Conservation (phyloP, 805 yeast genomes). For the Monosporozyma yasuniensis region DNA sequence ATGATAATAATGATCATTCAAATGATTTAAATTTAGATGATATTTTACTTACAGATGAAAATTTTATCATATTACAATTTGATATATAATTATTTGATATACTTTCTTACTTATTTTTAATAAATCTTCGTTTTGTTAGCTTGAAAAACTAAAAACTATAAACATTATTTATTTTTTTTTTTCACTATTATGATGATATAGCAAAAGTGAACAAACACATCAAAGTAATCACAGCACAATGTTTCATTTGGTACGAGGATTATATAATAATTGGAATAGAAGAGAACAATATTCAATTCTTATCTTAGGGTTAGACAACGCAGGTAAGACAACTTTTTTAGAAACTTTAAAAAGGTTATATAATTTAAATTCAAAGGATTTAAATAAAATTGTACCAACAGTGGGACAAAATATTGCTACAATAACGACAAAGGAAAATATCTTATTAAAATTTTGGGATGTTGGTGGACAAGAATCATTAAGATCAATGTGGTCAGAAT, state of each 20-base stretch:
- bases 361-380: slow-evolving; percentile 38
- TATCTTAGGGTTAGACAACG: slow-evolving; percentile 86
- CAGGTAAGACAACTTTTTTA: slow-evolving; percentile 83
- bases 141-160: no score
- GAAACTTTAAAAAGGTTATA: slow-evolving; percentile 56
- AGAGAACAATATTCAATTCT: slow-evolving; percentile 67
- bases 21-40: slow-evolving; percentile 8
- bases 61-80: slow-evolving; percentile 24
- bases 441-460: slow-evolving; percentile 82
- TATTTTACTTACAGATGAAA: slow-evolving; percentile 20
- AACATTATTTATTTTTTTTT: no score
- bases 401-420: slow-evolving; percentile 82
- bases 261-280: slow-evolving; percentile 49
- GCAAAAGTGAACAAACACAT: no score
- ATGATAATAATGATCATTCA: slow-evolving; percentile 16
- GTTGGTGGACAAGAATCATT: slow-evolving; percentile 90
- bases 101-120: no score
- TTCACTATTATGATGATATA: no score
- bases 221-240: no score
- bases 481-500: slow-evolving; percentile 78
- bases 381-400: slow-evolving; percentile 74
- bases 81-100: slow-evolving; percentile 19
- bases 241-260: slow-evolving; percentile 61
- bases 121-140: no score
- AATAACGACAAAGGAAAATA: slow-evolving; percentile 33